Base-by-base conservation (phyloP, 2,329 filamentous ascomycete genomes). In the Fusarium goolgardi region DNA sequence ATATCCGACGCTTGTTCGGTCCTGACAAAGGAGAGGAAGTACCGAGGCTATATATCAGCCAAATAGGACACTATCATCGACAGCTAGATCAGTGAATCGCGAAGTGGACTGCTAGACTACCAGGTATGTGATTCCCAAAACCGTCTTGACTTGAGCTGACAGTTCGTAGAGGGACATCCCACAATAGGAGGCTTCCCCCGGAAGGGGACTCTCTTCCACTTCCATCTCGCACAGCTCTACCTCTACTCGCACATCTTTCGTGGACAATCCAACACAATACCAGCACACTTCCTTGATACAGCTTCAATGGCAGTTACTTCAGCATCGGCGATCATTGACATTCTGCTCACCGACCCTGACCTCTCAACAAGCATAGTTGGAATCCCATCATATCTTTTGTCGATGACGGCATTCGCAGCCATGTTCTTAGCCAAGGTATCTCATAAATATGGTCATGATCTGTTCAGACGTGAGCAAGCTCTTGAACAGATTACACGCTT, bases 1-100 rank as follows among this genome's bases (percentile, higher is more conserved):
- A 84, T 73, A 75, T 88, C 71, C 76, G 84, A 69, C 77, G 87
- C 11, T 61, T 86, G 1, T 88, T 89, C 61, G 86, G 87, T 0
- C 82, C 83, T 1, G 86, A 88, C 50, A 83, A 79, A 0, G 83
- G 85, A 20, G 81, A 85, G 29, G 79, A 82, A 0, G 77, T 88
- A 7, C 83, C 83, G 0, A 78, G 83, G 21, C 80, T 81, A 4
- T 85, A 87, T 57, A 80, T 84, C 31, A 79, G 82, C 12, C 86
- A 88, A 53, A 75, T 78, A 39, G 67, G 60, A 3, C 76, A 75
- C 58, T 77, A 73, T 18, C 67, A 72, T 9, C 72, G 75, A 5
- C 77, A 80, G 32, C 69, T 81, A 2, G 78, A 80, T 9, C 73
- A 77, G n/a, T 81, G 79, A 78, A 67, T 79, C 3, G 69, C 69